These are phyloP conservation scores for Isochrysis galbana DNA, from an alignment of 78 protist genomes.

Conservation along the genomic window DNA sequence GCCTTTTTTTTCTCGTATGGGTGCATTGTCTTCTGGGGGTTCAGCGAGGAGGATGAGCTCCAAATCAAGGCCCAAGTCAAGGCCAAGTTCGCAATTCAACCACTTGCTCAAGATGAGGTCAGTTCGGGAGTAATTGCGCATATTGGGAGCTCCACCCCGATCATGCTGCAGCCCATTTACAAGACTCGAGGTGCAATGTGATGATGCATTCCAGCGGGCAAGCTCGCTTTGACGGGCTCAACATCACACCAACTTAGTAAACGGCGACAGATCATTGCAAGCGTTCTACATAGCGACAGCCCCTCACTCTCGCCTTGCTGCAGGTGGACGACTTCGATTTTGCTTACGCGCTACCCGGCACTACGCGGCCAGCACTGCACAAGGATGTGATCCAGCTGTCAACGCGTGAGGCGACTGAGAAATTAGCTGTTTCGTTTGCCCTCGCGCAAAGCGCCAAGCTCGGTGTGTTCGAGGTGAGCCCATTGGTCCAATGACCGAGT, in stretches of 20 bases:
- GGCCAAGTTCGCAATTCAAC: too few species aligned
- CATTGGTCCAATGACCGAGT: background rate
- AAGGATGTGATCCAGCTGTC: background rate
- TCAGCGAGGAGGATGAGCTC: background rate
- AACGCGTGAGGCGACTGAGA: background rate
- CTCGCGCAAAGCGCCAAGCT: background rate
- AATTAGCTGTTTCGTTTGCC: background rate
- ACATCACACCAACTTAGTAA: too few species aligned
- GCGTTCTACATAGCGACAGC: too few species aligned
- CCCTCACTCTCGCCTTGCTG: background rate
- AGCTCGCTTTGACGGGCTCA: too few species aligned
- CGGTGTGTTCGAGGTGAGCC: background rate
- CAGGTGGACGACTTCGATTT: background rate
- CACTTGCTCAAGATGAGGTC: background rate
- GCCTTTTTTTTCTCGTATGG: background rate
- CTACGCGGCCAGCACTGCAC: background rate
- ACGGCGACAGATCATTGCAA: too few species aligned
- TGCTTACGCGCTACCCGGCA: background rate
- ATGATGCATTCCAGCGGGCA: too few species aligned
- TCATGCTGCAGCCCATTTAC: too few species aligned
- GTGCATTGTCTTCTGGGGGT: background rate
- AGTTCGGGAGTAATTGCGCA: too few species aligned
- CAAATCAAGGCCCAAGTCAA: background rate
- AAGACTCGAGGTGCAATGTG: too few species aligned
- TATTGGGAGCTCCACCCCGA: too few species aligned